A percentile compares a stretch with the other conserved stretches of the same genome.
Evolutionary conservation across 345 rosid species (phyloP).

Genomic region (Ceriops zippeliana): DNA sequence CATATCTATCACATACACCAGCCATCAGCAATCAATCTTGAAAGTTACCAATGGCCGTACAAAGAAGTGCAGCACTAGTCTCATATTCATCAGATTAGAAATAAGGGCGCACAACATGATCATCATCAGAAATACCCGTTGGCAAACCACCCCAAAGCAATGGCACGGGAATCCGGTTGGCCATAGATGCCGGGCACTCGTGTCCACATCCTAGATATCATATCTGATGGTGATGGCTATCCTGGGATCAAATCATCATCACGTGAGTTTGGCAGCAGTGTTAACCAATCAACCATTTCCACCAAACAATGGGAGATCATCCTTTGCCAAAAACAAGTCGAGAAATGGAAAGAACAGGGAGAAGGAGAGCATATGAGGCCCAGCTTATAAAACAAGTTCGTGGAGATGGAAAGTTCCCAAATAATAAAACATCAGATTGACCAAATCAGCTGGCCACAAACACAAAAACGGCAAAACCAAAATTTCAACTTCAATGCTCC

Average conservation of each 20-base stretch:
- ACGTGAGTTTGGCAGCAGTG: slow-evolving; percentile 15
- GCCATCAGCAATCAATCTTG: slow-evolving; percentile 19
- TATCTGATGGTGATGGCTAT: background rate
- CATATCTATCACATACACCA: slow-evolving; percentile 23
- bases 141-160: background rate
- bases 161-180: background rate
- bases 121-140: background rate
- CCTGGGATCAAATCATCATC: slow-evolving; percentile 8
- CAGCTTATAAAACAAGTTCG: slow-evolving; percentile 19
- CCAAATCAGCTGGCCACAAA: slow-evolving; percentile 15
- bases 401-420: slow-evolving; percentile 22
- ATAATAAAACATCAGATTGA: slow-evolving; percentile 20
- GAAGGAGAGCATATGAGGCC: slow-evolving; percentile 18
- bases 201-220: slow-evolving; percentile 1
- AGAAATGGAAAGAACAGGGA: slow-evolving; percentile 9
- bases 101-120: background rate
- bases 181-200: background rate
- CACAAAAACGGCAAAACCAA: slow-evolving; percentile 1
- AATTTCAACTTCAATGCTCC: slow-evolving; percentile 50
- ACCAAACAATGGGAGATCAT: slow-evolving; percentile 5
- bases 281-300: slow-evolving; percentile 6
- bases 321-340: slow-evolving; percentile 10
- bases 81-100: background rate
- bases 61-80: slow-evolving; percentile 3
- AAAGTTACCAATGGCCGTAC: slow-evolving; percentile 11